Percentiles rank a stretch among this genome's conserved stretches.
These are phyloP conservation scores for Coemansia aciculifera DNA, from an alignment of 192 early-diverging fungal species.

Conservation along the genomic window DNA sequence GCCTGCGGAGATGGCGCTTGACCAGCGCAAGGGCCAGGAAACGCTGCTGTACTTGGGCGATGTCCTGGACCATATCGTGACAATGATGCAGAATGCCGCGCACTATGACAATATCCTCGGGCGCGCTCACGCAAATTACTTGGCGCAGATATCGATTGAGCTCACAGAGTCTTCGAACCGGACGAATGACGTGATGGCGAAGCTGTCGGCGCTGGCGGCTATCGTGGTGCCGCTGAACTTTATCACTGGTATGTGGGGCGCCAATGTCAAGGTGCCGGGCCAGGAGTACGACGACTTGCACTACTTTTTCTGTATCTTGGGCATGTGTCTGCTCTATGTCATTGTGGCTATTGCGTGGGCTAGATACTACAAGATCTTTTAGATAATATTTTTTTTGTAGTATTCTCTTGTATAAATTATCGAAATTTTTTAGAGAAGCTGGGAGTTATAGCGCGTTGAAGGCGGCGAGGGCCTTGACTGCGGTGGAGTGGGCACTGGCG, in stretches of 20 bases:
- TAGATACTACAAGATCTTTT: conserved; percentile 44
- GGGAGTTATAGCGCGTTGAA: conserved; percentile 12
- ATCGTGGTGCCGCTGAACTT: conserved; percentile 91
- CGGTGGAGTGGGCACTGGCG: conserved; percentile 58
- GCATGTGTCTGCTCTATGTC: conserved; percentile 39
- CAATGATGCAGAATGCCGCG: conserved; percentile 74
- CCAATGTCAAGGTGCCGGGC: conserved; percentile 57
- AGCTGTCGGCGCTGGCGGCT: conserved; percentile 84
- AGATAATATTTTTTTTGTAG: neutral
- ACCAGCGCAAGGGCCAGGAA: conserved; percentile 60
- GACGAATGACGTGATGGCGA: conserved; percentile 86
- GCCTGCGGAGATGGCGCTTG: conserved; percentile 29
- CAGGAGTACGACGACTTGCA: conserved; percentile 47
- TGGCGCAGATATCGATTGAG: conserved; percentile 77
- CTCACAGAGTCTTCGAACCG: conserved; percentile 72
- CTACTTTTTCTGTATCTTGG: conserved; percentile 51
- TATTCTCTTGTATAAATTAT: too few relatives aligned
- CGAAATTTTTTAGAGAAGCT: too few relatives aligned
- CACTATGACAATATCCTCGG: conserved; percentile 73
- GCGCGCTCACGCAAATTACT: conserved; percentile 72
- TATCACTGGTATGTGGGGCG: conserved; percentile 76
- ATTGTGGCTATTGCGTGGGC: conserved; percentile 38
- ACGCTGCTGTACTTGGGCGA: conserved; percentile 75
- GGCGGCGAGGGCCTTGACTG: conserved; percentile 40
- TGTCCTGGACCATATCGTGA: conserved; percentile 78